phyloP scores from a whole-genome alignment of 495 filamentous ascomycete genomes.

The Penicillium tannophilum region DNA sequence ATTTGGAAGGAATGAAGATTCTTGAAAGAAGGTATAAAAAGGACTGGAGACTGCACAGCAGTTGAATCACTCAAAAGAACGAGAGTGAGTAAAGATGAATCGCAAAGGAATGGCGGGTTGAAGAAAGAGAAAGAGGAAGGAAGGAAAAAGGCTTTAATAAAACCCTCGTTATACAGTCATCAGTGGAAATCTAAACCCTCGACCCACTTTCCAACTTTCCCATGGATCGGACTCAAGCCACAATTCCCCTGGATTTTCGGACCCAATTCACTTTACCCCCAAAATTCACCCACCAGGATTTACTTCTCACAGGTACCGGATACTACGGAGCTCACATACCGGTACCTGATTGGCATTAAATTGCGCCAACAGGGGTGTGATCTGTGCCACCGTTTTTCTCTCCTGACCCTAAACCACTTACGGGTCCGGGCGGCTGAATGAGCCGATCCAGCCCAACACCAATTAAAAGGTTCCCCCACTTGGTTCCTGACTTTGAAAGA shows the following conservation, averaged over 20 bases:
- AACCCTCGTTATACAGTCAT: not conserved
- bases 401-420: slow-evolving; percentile 8
- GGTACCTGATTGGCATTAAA: not conserved
- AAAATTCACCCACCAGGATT: not conserved
- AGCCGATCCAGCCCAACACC: slow-evolving; percentile 8
- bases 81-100: slow-evolving; percentile 27
- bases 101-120: slow-evolving; percentile 8
- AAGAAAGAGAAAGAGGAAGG: slow-evolving; percentile 7
- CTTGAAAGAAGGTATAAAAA: slow-evolving; percentile 20
- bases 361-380: slow-evolving; percentile 12
- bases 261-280: not conserved
- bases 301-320: slow-evolving; percentile 10
- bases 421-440: slow-evolving; percentile 6
- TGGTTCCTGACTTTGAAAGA: not conserved
- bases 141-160: not conserved
- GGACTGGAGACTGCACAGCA: slow-evolving; percentile 44
- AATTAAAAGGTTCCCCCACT: not conserved
- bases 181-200: slow-evolving; percentile 3
- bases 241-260: not conserved
- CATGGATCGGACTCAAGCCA: slow-evolving; percentile 8
- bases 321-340: not conserved
- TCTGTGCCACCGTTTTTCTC: slow-evolving; percentile 1
- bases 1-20: slow-evolving; percentile 10
- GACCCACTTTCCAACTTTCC: slow-evolving; percentile 1
- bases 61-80: slow-evolving; percentile 34